Percentiles rank a stretch among this genome's conserved stretches.
Conservation (phyloP, 2,329 filamentous ascomycete species). For the Mariannaea elegans region DNA sequence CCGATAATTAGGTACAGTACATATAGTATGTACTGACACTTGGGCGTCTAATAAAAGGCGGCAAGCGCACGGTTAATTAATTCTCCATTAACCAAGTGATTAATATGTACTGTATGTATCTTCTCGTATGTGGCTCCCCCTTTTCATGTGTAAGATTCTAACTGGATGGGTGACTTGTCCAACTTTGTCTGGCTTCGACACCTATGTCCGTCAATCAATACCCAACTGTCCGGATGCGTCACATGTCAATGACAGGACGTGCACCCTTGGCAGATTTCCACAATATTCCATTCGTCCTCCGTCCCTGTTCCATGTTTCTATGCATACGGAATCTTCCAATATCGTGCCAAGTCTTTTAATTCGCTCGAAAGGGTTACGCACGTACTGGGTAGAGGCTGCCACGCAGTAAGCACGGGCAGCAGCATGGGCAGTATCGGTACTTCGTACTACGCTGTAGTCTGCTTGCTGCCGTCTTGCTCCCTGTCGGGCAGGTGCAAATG, state of each 20-base stretch:
- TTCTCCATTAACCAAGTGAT: too few relatives aligned
- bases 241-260: background rate
- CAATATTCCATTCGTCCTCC: background rate
- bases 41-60: background rate
- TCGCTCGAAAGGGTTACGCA: background rate
- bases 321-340: background rate
- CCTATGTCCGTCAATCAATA: background rate
- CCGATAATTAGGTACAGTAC: too few relatives aligned
- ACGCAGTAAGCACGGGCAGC: too few relatives aligned
- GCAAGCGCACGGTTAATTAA: background rate
- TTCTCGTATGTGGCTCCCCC: background rate
- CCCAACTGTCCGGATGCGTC: conserved; percentile 7
- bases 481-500: too few relatives aligned
- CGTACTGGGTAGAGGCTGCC: too few relatives aligned
- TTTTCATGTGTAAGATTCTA: conserved; percentile 21
- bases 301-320: background rate
- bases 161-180: background rate
- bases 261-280: background rate
- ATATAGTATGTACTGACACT: too few relatives aligned
- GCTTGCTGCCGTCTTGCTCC: too few relatives aligned
- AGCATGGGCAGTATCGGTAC: too few relatives aligned
- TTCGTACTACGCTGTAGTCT: too few relatives aligned
- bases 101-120: too few relatives aligned
- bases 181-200: background rate
- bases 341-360: background rate